Conservation (phyloP, 495 filamentous ascomycete genomes). For the Penicillium nucicola region DNA sequence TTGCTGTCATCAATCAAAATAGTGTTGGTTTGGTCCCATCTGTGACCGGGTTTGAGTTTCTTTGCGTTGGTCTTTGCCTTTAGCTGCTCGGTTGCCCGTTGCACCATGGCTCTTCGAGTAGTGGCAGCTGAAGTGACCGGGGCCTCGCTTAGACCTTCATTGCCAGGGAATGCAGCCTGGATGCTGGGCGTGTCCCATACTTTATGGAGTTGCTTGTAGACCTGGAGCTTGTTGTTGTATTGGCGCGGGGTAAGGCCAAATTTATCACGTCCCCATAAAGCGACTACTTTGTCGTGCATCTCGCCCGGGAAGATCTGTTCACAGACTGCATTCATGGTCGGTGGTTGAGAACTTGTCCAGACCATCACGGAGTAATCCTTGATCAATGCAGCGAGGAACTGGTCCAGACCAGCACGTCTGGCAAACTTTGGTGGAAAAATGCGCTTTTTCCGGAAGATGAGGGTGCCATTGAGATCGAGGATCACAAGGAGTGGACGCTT, state of each 20-base stretch:
- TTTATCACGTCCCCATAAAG: constrained; percentile 76
- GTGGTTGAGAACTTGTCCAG: constrained; percentile 80
- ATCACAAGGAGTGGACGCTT: constrained; percentile 66
- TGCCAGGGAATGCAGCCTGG: constrained; percentile 42
- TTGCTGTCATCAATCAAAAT: constrained; percentile 81
- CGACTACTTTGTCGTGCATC: constrained; percentile 51
- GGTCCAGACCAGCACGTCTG: constrained; percentile 55
- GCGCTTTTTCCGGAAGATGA: constrained; percentile 64
- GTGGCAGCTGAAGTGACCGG: background rate
- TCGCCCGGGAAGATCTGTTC: constrained; percentile 45
- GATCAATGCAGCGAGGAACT: constrained; percentile 68
- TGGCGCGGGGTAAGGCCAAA: constrained; percentile 63
- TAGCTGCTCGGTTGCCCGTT: background rate
- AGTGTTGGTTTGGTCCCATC: constrained; percentile 83
- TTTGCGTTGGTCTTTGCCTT: background rate
- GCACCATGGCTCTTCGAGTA: too few relatives aligned
- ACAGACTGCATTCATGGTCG: constrained; percentile 62
- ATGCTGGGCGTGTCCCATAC: constrained; percentile 66
- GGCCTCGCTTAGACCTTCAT: background rate
- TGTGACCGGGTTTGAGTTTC: constrained; percentile 3
- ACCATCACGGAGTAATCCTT: constrained; percentile 73
- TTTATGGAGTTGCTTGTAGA: constrained; percentile 76
- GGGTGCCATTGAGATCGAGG: constrained; percentile 90
- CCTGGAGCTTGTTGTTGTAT: constrained; percentile 69
- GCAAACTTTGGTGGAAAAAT: constrained; percentile 49